A percentile compares a stretch with the other conserved stretches of the same genome.
Evolutionary conservation across 768 basidiomycete genomes (phyloP).

Genomic region (Lenzites betulinus): DNA sequence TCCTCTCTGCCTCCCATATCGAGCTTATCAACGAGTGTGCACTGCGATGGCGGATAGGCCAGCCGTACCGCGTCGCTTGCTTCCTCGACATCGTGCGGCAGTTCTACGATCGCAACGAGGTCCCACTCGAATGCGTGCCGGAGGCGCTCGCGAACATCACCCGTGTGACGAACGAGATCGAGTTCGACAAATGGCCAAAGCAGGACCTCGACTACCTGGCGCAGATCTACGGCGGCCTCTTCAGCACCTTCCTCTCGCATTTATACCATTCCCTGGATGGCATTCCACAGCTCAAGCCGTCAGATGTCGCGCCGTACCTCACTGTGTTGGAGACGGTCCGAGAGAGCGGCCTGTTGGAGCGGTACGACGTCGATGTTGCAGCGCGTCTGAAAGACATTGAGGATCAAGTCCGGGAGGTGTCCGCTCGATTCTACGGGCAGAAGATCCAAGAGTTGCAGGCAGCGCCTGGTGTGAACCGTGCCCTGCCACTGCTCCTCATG

Average conservation of each 20-base stretch:
- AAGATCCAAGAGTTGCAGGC: constrained; percentile 66
- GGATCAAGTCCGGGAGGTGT: constrained; percentile 60
- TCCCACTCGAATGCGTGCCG: constrained; percentile 92
- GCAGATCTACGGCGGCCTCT: constrained; percentile 68
- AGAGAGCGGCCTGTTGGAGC: constrained; percentile 68
- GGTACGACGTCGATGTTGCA: constrained; percentile 71
- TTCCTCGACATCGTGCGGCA: constrained; percentile 86
- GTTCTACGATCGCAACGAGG: constrained; percentile 85
- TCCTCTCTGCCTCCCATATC: constrained; percentile 76
- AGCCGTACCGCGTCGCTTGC: constrained; percentile 72
- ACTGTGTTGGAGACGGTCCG: constrained; percentile 70
- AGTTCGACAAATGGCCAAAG: constrained; percentile 74
- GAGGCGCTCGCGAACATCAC: constrained; percentile 80
- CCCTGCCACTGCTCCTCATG: constrained; percentile 78
- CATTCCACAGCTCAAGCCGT: constrained; percentile 70
- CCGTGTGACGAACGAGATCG: constrained; percentile 69
- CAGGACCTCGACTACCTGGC: constrained; percentile 83
- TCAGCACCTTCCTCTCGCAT: constrained; percentile 83
- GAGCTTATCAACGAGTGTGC: constrained; percentile 89
- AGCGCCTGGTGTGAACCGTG: constrained; percentile 77
- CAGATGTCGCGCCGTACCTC: constrained; percentile 67
- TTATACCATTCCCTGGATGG: constrained; percentile 84
- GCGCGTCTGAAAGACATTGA: constrained; percentile 70
- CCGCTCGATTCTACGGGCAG: constrained; percentile 60
- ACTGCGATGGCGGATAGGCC: constrained; percentile 84